Evolutionary conservation across 345 rosid species (phyloP).

Genomic region (Jatropha curcas): DNA sequence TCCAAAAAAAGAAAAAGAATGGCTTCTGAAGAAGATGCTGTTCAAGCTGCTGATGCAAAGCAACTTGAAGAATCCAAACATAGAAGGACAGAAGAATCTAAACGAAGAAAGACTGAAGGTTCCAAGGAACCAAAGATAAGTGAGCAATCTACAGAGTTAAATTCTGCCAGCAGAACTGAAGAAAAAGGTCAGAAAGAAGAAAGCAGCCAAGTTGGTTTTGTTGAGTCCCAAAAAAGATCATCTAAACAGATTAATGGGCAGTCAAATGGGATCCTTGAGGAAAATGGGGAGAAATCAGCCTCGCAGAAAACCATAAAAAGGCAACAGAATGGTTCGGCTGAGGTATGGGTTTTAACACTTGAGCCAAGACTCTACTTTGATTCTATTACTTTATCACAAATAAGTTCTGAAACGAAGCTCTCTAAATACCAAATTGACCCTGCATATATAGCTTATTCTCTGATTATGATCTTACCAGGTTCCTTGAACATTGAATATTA

Average conservation of each 20-base stretch:
- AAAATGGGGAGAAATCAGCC: slow-evolving; percentile 43
- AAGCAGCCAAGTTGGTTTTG: neutral
- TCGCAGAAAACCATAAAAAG: slow-evolving; percentile 38
- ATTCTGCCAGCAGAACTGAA: slow-evolving; percentile 21
- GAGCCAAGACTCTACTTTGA: neutral
- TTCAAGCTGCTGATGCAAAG: slow-evolving; percentile 27
- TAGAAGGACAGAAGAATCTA: slow-evolving; percentile 53
- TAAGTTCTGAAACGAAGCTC: neutral
- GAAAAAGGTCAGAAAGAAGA: slow-evolving; percentile 16
- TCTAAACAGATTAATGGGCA: slow-evolving; percentile 27
- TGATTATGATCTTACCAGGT: neutral
- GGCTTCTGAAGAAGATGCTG: slow-evolving; percentile 46
- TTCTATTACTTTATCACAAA: neutral
- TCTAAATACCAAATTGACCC: neutral
- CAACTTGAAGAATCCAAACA: slow-evolving; percentile 44
- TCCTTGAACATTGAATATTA: neutral
- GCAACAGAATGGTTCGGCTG: slow-evolving; percentile 51
- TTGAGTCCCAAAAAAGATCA: slow-evolving; percentile 29
- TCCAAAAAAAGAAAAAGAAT: slow-evolving; percentile 79
- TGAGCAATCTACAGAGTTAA: neutral
- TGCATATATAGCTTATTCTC: neutral
- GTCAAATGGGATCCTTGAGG: slow-evolving; percentile 39
- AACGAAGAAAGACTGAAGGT: slow-evolving; percentile 41
- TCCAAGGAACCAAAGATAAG: slow-evolving; percentile 27
- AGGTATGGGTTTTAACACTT: slow-evolving; percentile 42